Conservation (phyloP, 768 basidiomycete genomes). For the Podaxis pistillaris region DNA sequence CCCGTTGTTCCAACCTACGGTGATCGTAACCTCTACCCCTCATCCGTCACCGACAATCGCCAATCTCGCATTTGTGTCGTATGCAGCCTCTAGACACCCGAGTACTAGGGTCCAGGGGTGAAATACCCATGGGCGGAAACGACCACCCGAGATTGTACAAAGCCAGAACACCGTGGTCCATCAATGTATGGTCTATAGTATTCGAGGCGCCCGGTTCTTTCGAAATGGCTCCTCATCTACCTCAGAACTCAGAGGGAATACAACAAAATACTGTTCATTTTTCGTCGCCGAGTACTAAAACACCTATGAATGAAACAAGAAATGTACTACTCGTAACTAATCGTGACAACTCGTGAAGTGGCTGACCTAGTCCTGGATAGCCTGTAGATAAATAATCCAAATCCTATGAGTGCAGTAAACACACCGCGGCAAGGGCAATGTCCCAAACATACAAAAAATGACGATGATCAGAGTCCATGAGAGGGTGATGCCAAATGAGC, state of each 20-base stretch:
- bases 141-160: too few species aligned
- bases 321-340: not conserved
- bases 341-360: conserved; percentile 7
- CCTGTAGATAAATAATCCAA: not conserved
- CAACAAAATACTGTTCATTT: not conserved
- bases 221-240: too few species aligned
- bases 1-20: too few species aligned
- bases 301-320: not conserved
- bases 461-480: not conserved
- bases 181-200: too few species aligned
- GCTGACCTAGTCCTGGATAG: not conserved
- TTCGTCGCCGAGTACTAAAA: not conserved
- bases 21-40: too few species aligned
- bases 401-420: not conserved
- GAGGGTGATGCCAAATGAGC: not conserved
- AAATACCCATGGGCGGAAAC: not conserved
- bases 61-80: not conserved
- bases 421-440: not conserved
- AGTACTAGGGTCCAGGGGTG: not conserved
- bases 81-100: not conserved
- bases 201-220: too few species aligned
- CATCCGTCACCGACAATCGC: not conserved
- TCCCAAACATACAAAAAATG: not conserved
- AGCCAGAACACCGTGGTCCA: too few species aligned
- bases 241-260: too few species aligned